These are phyloP conservation scores for Pyricularia grisea DNA, from an alignment of 2,329 filamentous ascomycete genomes.

Conservation along the genomic window DNA sequence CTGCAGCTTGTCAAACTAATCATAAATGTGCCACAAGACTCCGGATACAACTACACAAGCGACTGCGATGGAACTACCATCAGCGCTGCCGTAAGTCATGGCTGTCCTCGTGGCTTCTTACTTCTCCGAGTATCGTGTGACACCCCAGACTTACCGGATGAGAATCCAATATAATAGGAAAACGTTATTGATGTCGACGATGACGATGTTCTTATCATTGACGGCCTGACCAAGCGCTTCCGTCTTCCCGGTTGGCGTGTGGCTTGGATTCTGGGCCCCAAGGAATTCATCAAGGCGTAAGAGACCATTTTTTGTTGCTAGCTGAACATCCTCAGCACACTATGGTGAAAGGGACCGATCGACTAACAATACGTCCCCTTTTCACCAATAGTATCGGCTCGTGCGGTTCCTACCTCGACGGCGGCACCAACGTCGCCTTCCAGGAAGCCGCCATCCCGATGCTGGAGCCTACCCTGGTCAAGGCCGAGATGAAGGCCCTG, in stretches of 20 bases:
- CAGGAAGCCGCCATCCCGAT: conserved; percentile 88
- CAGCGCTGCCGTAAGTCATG: conserved; percentile 51
- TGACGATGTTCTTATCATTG: conserved; percentile 88
- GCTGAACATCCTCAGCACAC: neutral
- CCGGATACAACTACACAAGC: conserved; percentile 90
- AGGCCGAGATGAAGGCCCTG: conserved; percentile 78
- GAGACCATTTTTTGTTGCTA: too few relatives aligned
- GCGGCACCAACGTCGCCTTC: conserved; percentile 90
- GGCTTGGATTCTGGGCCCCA: conserved; percentile 91
- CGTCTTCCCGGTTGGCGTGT: conserved; percentile 93
- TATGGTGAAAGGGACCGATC: neutral
- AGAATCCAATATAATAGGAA: conserved; percentile 29
- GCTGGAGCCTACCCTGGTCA: conserved; percentile 78
- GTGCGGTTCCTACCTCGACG: conserved; percentile 89
- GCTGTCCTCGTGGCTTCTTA: too few relatives aligned
- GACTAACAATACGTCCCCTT: neutral
- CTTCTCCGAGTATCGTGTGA: too few relatives aligned
- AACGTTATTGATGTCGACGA: conserved; percentile 86
- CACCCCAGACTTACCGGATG: neutral
- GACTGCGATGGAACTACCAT: conserved; percentile 87
- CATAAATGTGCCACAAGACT: conserved; percentile 31
- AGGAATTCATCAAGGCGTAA: conserved; percentile 85
- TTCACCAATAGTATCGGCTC: conserved; percentile 55
- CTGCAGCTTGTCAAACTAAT: neutral
- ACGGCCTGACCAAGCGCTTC: conserved; percentile 94